Percentiles rank a stretch among this genome's conserved stretches.
phyloP scores from a whole-genome alignment of 148 eudicot species.

The Limonium bicolor region DNA sequence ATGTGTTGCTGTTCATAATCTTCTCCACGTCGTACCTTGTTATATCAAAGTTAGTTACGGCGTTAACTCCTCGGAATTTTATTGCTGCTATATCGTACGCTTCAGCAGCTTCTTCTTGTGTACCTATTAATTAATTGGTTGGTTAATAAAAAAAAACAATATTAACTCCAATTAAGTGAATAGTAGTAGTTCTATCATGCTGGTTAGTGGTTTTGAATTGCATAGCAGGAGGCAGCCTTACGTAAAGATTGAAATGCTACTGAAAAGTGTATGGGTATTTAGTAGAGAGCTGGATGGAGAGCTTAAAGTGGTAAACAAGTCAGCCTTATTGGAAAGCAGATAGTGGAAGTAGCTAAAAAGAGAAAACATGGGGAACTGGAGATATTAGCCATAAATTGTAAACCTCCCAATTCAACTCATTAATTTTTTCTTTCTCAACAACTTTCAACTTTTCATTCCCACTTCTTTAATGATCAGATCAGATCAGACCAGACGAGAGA shows the following conservation, averaged over 20 bases:
- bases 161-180: background rate
- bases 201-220: background rate
- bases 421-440: constrained; percentile 1
- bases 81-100: constrained; percentile 93
- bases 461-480: background rate
- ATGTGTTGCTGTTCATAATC: constrained; percentile 70
- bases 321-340: constrained; percentile 4
- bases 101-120: constrained; percentile 98
- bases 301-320: constrained; percentile 1
- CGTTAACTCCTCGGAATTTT: constrained; percentile 69
- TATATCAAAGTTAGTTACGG: constrained; percentile 82
- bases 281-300: background rate
- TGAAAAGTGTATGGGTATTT: background rate
- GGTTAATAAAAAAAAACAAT: background rate
- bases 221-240: background rate
- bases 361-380: constrained; percentile 5
- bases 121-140: constrained; percentile 28
- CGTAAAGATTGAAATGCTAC: background rate
- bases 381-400: constrained; percentile 2
- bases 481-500: background rate
- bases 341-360: constrained; percentile 5
- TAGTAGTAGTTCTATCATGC: background rate
- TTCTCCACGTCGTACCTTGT: constrained; percentile 67
- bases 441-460: background rate
- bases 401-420: background rate